phyloP scores from a whole-genome alignment of 1,139 yeast genomes.

The Hanseniaspora gamundiae region DNA sequence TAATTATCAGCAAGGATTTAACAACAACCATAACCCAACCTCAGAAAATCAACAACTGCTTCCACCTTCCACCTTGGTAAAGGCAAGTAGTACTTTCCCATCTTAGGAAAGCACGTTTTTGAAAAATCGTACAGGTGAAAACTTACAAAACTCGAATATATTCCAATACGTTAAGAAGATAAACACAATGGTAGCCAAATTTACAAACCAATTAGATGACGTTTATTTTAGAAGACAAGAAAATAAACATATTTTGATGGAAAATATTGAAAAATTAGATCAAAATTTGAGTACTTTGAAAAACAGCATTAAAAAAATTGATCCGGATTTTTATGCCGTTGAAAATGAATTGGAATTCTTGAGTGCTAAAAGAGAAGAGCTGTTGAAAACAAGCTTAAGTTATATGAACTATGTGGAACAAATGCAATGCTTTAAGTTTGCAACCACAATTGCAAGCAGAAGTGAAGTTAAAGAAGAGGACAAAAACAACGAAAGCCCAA shows the following conservation, averaged over 20 bases:
- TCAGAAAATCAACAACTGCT: not conserved
- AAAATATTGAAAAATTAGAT: not conserved
- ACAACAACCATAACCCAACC: too few species aligned
- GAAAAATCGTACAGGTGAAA: not conserved
- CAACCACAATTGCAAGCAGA: too few species aligned
- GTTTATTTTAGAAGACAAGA: slow-evolving; percentile 22
- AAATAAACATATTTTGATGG: not conserved
- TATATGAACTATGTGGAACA: too few species aligned
- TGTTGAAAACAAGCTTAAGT: too few species aligned
- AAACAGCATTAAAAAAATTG: not conserved
- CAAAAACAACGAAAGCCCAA: too few species aligned
- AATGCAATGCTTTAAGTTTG: too few species aligned
- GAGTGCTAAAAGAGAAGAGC: too few species aligned
- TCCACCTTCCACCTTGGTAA: not conserved
- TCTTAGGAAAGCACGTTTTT: not conserved
- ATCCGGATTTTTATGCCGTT: too few species aligned
- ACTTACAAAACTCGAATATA: not conserved
- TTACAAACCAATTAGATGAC: slow-evolving; percentile 41
- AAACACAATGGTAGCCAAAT: slow-evolving; percentile 27
- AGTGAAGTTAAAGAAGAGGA: too few species aligned
- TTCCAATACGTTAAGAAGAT: not conserved
- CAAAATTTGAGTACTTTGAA: not conserved
- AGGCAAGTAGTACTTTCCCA: not conserved
- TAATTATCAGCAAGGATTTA: too few species aligned
- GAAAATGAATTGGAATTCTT: too few species aligned